These are phyloP conservation scores for Bipolaris oryzae DNA, from an alignment of 2,329 filamentous ascomycete species.

Conservation along the genomic window DNA sequence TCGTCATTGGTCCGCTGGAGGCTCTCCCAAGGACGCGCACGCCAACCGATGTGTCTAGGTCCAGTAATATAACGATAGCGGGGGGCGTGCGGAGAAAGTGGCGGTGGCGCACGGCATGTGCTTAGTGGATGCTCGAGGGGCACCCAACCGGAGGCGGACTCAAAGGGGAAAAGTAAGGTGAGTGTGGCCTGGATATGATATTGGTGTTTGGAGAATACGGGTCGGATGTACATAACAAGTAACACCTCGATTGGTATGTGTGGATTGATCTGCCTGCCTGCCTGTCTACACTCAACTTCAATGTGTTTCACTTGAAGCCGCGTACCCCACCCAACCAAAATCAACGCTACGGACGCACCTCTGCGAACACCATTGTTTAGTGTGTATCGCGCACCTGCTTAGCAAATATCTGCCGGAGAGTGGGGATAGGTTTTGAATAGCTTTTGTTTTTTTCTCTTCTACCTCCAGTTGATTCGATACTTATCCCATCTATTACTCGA, in stretches of 20 bases:
- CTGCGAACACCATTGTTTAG: not conserved
- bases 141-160: not conserved
- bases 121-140: not conserved
- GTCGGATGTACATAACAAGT: too few species aligned
- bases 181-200: not conserved
- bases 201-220: not conserved
- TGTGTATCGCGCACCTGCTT: not conserved
- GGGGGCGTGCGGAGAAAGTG: not conserved
- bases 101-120: not conserved
- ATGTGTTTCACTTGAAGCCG: not conserved
- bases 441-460: not conserved
- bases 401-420: not conserved
- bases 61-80: too few species aligned
- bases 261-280: not conserved
- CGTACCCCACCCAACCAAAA: too few species aligned
- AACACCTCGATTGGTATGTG: too few species aligned
- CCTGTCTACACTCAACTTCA: not conserved
- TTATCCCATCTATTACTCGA: too few species aligned
- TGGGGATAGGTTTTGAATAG: not conserved
- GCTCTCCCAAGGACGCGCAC: not conserved
- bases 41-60: not conserved
- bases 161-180: not conserved
- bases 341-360: not conserved
- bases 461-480: too few species aligned
- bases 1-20: not conserved